Base-by-base conservation (phyloP, 768 basidiomycete species). In the Amanita muscaria region DNA sequence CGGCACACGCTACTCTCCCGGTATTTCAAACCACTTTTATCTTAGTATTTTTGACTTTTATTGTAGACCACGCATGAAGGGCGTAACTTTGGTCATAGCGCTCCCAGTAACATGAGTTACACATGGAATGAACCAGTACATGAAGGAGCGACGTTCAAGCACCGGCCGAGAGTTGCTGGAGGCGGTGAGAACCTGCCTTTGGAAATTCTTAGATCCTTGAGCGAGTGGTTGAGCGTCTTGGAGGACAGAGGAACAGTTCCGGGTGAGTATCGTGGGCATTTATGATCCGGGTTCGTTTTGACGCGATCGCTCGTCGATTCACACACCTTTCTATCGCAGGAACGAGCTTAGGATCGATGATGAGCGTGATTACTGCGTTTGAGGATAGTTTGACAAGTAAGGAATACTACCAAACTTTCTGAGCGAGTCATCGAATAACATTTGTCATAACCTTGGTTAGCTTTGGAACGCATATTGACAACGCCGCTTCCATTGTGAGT, bases 401-500 rank as follows among this genome's bases (percentile, higher is more conserved):
- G 66, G 48, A 14, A 3, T 49, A 18, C 16, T 11, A 23, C 27
- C 6, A 14, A 40, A 15, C 8, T 47, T 2, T 47, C 2, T 42
- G 10, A 4, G 40, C 41, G 27, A 7, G 25, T 46, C 34, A 30
- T 44, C 25, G 22, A 19, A 19, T 19, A 19, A 16, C 24, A 19
- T 37, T 3, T 18, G 8, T 16, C 9, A 15, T 35, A 30, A 27
- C 43, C 21, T 11, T 18, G 4, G n/a, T n/a, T 48, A 79, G 76
- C 69, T 5, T 57, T 81, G 42, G 80, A 83, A 56, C 64, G 66
- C 23, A 79, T 79, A 39, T 51, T 84, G 45, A 80, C 79, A 0
- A 83, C 78, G 0, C 79, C 80, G 1, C 54, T 82, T 29, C 80
- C 79, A 23, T 79, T 80, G 79, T 81, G 52, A 56, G 79, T 68